phyloP scores from a whole-genome alignment of 108 stramenopile genomes.

The Cyclotella baltica region DNA sequence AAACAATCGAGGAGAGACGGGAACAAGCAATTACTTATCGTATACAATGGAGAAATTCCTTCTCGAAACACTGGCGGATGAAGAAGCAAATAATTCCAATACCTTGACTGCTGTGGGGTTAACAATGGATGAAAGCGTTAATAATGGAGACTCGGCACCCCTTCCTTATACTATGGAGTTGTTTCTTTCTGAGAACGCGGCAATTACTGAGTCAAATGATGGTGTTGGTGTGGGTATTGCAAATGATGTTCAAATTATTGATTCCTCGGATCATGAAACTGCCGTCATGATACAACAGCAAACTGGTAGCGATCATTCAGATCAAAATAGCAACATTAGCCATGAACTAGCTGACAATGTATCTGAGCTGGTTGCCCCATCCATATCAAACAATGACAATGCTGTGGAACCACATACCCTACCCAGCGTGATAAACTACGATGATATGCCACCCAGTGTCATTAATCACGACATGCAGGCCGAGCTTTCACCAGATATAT shows the following conservation, averaged over 20 bases:
- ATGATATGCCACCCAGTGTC: not conserved
- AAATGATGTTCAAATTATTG: not conserved
- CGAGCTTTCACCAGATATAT: not conserved
- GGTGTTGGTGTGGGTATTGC: not conserved
- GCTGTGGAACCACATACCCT: no score
- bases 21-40: slow-evolving; percentile 16
- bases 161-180: slow-evolving; percentile 42
- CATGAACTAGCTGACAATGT: not conserved
- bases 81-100: slow-evolving; percentile 2
- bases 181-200: slow-evolving; percentile 34
- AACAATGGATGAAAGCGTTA: not conserved
- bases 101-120: not conserved
- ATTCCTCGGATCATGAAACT: not conserved
- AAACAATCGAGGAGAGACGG: slow-evolving; percentile 14
- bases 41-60: slow-evolving; percentile 80
- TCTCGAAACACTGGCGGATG: slow-evolving; percentile 25
- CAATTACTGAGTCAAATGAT: not conserved
- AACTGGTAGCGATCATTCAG: not conserved
- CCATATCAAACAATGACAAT: not conserved
- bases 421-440: no score
- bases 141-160: slow-evolving; percentile 1
- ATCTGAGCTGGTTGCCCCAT: not conserved
- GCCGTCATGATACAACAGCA: not conserved
- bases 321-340: not conserved
- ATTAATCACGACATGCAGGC: not conserved